Base-by-base conservation (phyloP, 2,329 filamentous ascomycete genomes). In the Clonostachys solani region DNA sequence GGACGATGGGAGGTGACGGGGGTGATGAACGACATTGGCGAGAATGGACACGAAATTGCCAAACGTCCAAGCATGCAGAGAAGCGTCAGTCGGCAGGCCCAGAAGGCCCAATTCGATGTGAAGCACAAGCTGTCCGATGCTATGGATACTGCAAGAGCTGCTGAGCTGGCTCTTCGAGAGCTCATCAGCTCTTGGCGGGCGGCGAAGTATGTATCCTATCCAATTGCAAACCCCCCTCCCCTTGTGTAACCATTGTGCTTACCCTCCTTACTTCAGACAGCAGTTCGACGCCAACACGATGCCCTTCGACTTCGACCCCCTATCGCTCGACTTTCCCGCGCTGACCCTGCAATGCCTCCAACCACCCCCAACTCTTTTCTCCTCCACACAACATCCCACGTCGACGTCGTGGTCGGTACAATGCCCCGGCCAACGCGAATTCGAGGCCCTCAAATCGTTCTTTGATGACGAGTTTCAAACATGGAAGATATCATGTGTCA, bases 91-190 rank as follows among this genome's bases (percentile, higher is more conserved):
- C 73, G 74, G 51, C 76, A 79, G 52, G 63, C 73, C 19, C 76
- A 79, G 56, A 87, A 80, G 69, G 73, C 71, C 12, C 84, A 83
- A 51, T 73, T 83, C 52, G 87, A 86, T 56, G 74, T 75, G 59
- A 82, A 77, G 60, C 76, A 83, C 61, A 77, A 83, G 65, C 61
- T 83, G 53, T 73, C 78, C 42, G 88, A 91, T 57, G 86, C 88
- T 36, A 67, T 80, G 56, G 92, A 96, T 61, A 90, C 82, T n/a
- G 86, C 86, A 17, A 81, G 83, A 53, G 92, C 92, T 6, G 84
- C 92, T 18, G 90, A 96, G 68, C 69, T 96, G 61, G 91, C 92
- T 7, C 68, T 96, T 55, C 77, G 88, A 52, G 92, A 96, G 68
- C 73, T 96, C 41, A 68, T 96, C 47, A 84, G 86, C 58, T 92